phyloP scores from a whole-genome alignment of 768 basidiomycete species.

The Xerocomellus chrysenteron region DNA sequence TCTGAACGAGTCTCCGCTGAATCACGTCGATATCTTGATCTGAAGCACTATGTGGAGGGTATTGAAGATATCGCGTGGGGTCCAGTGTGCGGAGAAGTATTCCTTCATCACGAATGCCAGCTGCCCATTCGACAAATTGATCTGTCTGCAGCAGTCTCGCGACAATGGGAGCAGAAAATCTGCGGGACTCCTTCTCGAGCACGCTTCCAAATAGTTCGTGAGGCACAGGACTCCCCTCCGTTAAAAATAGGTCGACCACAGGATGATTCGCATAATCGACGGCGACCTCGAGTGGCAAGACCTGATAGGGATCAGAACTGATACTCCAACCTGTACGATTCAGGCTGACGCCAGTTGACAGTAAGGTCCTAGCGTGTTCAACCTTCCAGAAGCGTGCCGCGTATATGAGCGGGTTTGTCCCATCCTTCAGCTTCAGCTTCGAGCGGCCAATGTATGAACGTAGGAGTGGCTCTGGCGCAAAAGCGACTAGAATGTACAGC shows the following conservation, averaged over 20 bases:
- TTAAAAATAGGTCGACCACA: background rate
- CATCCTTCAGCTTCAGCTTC: background rate
- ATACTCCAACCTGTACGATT: background rate
- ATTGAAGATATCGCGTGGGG: background rate
- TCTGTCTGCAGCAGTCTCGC: slow-evolving; percentile 11
- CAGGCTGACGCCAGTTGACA: background rate
- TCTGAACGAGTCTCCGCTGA: slow-evolving; percentile 1
- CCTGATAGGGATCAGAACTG: background rate
- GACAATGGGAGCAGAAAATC: background rate
- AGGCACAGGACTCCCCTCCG: background rate
- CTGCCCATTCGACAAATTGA: slow-evolving; percentile 15
- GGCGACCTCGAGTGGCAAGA: background rate
- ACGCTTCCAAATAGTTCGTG: background rate
- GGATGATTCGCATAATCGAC: accelerated
- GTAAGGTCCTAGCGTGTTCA: background rate
- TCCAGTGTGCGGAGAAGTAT: background rate
- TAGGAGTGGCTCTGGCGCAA: background rate
- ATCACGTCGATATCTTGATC: background rate
- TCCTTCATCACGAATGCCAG: background rate
- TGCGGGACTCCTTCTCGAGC: background rate
- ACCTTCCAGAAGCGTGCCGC: background rate
- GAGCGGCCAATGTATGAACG: background rate
- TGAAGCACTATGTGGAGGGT: background rate
- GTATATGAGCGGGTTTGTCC: slow-evolving; percentile 7
- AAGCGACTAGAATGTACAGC: background rate